Base-by-base conservation (phyloP, 169 alveolate genomes). In the Cryptosporidium parvum region DNA sequence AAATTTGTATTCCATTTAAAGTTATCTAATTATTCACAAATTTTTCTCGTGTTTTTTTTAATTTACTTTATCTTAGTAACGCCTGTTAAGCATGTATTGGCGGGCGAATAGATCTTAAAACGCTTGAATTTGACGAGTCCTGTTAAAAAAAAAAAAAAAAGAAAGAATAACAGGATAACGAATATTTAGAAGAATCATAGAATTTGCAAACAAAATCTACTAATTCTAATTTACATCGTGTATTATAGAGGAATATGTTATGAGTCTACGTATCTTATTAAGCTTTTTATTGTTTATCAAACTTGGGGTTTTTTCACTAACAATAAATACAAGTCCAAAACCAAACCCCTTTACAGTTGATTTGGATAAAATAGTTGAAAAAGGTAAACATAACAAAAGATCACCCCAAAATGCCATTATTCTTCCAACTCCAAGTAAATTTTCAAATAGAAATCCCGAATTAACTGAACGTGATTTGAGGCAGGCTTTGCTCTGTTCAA, bases 221-320 rank as follows among this genome's bases (percentile, higher is more conserved):
- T 56, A 2, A 56, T 8, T 51, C 65, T 21, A 21, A 31, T 35
- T 51, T 48, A 16, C 14, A 31, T 18, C 0, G 12, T 7, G 26
- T 51, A 29, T 18, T 26, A 44, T 12, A 59, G 69, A 51, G 44
- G 61, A 56, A 51, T 51, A 51, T 71, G 85, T 71, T 71, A 73
- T 73, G 86, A n/a, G 86, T 73, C 53, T 73, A 56, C 59, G 86
- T 23, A 73, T 53, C 7, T 31, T 37, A 33, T n/a, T 31, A 26
- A 53, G 48, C n/a, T 52, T 73, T 23, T 73, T 73, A 29, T 29
- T 73, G n/a, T 58, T 73, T 31, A 56, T 73, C 68, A 26, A 73
- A 35, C 31, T 73, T 65, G 72, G 72, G 51, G 51, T 29, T 16
- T 65, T 33, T 0, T 65, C 72, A 10, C 33, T 33, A 65, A 9